Evolutionary conservation across 1,284 basidiomycete genomes (phyloP).

Genomic region (Lignosus rhinocerotis): DNA sequence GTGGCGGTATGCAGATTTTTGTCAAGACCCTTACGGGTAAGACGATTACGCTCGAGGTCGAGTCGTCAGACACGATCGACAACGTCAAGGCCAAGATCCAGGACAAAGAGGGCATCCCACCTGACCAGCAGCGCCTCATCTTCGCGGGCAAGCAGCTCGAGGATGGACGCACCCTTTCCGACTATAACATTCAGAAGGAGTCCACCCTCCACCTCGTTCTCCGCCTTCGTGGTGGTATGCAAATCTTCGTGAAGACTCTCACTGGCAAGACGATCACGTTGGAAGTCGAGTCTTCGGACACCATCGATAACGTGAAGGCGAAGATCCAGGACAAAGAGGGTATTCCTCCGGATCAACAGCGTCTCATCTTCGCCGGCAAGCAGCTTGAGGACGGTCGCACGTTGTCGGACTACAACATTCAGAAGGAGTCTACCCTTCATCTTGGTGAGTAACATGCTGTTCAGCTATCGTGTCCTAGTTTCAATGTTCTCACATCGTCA

Average conservation of each 20-base stretch:
- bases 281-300: constrained; percentile 88
- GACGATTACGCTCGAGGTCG: constrained; percentile 52
- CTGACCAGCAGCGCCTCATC: constrained; percentile 85
- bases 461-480: not conserved
- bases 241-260: constrained; percentile 86
- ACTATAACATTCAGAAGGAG: constrained; percentile 83
- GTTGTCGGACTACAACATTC: constrained; percentile 78
- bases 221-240: constrained; percentile 88
- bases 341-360: too few species aligned
- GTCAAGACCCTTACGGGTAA: constrained; percentile 65
- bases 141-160: constrained; percentile 90
- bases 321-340: too few species aligned
- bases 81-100: constrained; percentile 58
- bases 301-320: too few species aligned
- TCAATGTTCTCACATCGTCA: not conserved
- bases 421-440: constrained; percentile 74
- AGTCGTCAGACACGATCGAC: constrained; percentile 53
- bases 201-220: constrained; percentile 84
- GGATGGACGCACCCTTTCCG: constrained; percentile 78
- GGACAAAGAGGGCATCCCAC: constrained; percentile 66
- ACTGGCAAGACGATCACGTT: constrained; percentile 97
- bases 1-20: constrained; percentile 77
- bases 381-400: constrained; percentile 86
- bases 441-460: constrained; percentile 39
- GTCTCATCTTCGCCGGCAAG: too few species aligned